These are phyloP conservation scores for Clarireedia hainanense DNA, from an alignment of 2,329 filamentous ascomycete species.

Conservation along the genomic window DNA sequence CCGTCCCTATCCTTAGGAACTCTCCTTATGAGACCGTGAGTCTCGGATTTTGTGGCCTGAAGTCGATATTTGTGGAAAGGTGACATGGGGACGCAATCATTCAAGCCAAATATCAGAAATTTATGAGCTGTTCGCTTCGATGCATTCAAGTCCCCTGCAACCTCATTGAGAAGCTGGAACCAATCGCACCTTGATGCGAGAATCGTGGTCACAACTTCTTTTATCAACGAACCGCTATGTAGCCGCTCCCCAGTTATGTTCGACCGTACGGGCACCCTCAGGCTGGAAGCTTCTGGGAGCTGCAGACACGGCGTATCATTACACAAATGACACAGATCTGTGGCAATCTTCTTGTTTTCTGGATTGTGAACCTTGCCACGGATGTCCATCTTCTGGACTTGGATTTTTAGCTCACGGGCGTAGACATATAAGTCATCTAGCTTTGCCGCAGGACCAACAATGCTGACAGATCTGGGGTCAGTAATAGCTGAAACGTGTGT, in stretches of 20 bases:
- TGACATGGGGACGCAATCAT: background rate
- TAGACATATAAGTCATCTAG: conserved; percentile 2
- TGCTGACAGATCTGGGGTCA: conserved; percentile 7
- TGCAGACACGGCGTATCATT: background rate
- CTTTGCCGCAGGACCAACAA: conserved; percentile 3
- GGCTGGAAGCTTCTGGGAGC: background rate
- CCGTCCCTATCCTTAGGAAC: background rate
- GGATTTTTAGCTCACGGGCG: conserved; percentile 2
- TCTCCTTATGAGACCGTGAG: background rate
- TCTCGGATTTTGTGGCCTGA: background rate
- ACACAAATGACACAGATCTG: background rate
- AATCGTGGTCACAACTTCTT: background rate
- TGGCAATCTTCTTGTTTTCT: conserved; percentile 4
- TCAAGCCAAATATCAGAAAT: background rate
- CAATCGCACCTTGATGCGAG: conserved; percentile 12
- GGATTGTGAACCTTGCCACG: conserved; percentile 13
- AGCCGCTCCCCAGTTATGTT: background rate
- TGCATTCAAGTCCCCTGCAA: conserved; percentile 5
- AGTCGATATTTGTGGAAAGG: background rate
- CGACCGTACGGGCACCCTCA: background rate
- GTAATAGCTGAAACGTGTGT: conserved; percentile 6
- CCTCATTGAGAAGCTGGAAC: conserved; percentile 2
- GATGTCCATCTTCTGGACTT: conserved; percentile 10
- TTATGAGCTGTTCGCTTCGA: background rate
- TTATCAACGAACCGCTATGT: background rate